Conservation (phyloP, 2,329 filamentous ascomycete species). For the Emericellopsis atlantica region DNA sequence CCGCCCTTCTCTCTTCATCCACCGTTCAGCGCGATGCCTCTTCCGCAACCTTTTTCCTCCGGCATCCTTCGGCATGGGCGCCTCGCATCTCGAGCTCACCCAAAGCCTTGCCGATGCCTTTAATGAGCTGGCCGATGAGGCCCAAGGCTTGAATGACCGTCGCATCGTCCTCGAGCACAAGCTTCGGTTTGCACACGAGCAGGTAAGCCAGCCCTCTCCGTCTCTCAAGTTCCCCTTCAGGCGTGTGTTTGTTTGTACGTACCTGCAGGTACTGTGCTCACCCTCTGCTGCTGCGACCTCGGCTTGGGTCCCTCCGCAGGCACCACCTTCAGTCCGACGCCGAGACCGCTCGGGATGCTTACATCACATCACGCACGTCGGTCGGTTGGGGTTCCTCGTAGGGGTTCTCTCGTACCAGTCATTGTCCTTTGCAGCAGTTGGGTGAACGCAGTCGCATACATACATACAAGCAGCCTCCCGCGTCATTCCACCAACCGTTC, state of each 20-base stretch:
- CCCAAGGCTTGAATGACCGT: slow-evolving; percentile 48
- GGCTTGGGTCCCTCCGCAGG: neutral
- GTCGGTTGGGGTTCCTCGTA: too few relatives aligned
- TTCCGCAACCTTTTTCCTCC: neutral
- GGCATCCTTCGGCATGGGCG: slow-evolving; percentile 12
- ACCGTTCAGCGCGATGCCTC: neutral
- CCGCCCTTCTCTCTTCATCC: neutral
- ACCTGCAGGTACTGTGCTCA: neutral
- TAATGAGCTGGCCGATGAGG: slow-evolving; percentile 50
- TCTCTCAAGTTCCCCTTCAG: neutral
- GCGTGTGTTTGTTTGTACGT: slow-evolving; percentile 4
- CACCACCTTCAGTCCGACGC: neutral
- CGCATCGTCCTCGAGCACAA: slow-evolving; percentile 57
- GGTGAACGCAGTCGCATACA: too few relatives aligned
- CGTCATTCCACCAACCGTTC: neutral
- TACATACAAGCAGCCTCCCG: too few relatives aligned
- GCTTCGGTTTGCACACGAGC: slow-evolving; percentile 52
- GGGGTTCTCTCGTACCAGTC: too few relatives aligned
- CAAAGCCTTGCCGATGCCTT: slow-evolving; percentile 52
- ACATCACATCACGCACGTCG: neutral
- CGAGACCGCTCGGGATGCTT: neutral
- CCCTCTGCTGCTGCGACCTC: neutral
- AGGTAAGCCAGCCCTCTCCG: slow-evolving; percentile 32
- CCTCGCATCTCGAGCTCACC: slow-evolving; percentile 27
- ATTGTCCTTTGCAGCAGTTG: too few relatives aligned